Percentiles rank a stretch among this genome's conserved stretches.
phyloP scores from a whole-genome alignment of 257 asterid species.

The Salvia hispanica region DNA sequence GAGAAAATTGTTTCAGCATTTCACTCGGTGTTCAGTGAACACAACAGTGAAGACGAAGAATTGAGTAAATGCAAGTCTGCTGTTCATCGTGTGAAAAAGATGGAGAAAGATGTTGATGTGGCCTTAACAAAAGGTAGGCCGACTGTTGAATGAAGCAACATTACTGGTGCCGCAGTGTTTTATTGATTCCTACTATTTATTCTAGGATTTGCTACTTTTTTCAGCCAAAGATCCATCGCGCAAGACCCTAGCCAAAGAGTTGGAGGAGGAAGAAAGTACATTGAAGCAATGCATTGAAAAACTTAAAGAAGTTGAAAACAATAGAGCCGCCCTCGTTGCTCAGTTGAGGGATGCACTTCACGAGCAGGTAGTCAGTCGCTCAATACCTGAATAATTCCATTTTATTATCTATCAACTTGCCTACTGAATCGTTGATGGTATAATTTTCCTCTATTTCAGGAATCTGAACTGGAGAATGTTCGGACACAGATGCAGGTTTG shows the following conservation, averaged over 20 bases:
- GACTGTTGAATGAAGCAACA: not conserved
- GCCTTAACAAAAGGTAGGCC: conserved; percentile 65
- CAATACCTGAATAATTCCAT: not conserved
- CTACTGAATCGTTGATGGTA: conserved; percentile 11
- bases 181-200: conserved; percentile 20
- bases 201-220: conserved; percentile 19
- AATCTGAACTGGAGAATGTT: conserved; percentile 87
- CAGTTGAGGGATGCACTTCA: conserved; percentile 68
- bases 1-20: conserved; percentile 89
- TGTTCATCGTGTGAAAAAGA: conserved; percentile 64
- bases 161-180: conserved; percentile 20
- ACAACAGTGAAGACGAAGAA: conserved; percentile 71
- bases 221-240: conserved; percentile 77
- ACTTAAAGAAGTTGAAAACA: conserved; percentile 73
- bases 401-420: not conserved
- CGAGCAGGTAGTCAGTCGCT: conserved; percentile 62
- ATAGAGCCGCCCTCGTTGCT: conserved; percentile 66
- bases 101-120: conserved; percentile 70
- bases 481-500: conserved; percentile 86
- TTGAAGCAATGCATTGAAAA: conserved; percentile 67
- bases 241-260: conserved; percentile 56
- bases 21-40: conserved; percentile 65
- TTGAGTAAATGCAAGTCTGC: conserved; percentile 76
- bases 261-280: conserved; percentile 72
- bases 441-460: conserved; percentile 50